Base-by-base conservation (phyloP, 345 rosid species). In the Firmiana major region DNA sequence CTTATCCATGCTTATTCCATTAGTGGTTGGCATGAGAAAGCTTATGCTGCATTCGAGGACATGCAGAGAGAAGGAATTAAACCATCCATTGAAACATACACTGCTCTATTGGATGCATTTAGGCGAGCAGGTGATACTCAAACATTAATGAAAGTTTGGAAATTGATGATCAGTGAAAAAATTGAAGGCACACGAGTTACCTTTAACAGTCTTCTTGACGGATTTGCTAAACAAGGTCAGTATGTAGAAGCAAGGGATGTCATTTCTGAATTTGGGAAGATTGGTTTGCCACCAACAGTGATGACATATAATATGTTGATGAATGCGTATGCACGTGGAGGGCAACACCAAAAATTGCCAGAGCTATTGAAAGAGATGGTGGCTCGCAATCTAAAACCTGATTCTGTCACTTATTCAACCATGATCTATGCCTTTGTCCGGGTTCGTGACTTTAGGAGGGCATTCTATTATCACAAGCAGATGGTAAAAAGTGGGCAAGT, bases 301-400 rank as follows among this genome's bases (percentile, higher is more conserved):
- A 87, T 95, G 92, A 91, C 97, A 13, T 93, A 90, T 80, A 95
- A 93, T 76, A 95, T 95, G 95, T 88, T 95, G 85, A 91, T 95
- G 92, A 91, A 93, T 76, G 99, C 97, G 0, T 93, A 95, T 82
- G 98, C 89, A 62, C 82, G 94, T 40, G 99, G 94, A 77, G 97
- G 96, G 68, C 92, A 89, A 80, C 88, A 91, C 70, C 59, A 89
- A 0, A 93, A 89, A 82, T 77, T 95, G 88, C 97, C 99, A 1
- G 96, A 93, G 58, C 85, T 95, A 38, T 83, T 95, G 83, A 88
- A 95, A 71, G 96, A 95, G 74, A 95, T 95, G 99, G 83, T 81
- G 9, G 80, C 79, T 77, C 87, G 86, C 19, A 82, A 85, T 82
- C 82, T 93, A 79, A 87, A 93, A 77, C 97, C 99, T 6, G 97